Evolutionary conservation across 179 eudicot genomes (phyloP).

Genomic region (Pouteria campechiana): DNA sequence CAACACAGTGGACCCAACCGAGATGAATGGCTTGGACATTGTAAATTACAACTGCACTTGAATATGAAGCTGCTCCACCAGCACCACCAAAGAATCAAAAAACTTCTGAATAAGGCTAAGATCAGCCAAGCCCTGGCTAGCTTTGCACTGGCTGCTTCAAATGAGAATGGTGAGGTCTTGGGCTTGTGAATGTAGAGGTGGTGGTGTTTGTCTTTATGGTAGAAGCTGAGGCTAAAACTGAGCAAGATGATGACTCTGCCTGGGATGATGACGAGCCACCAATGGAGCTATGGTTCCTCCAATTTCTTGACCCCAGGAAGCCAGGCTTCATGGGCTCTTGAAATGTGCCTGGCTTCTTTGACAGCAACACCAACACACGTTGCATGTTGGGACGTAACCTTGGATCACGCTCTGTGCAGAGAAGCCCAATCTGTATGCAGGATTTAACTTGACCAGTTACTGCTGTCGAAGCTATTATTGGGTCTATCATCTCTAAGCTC

Average conservation of each 20-base stretch:
- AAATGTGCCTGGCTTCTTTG: slow-evolving; percentile 43
- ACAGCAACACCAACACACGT: slow-evolving; percentile 47
- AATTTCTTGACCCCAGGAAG: slow-evolving; percentile 31
- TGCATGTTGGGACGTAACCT: slow-evolving; percentile 59
- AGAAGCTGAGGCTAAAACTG: slow-evolving; percentile 13
- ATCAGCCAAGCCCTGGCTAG: too few species aligned
- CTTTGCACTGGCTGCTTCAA: too few species aligned
- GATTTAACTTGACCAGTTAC: slow-evolving; percentile 43
- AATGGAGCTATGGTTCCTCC: slow-evolving; percentile 19
- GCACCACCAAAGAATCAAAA: too few species aligned
- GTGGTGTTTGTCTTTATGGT: slow-evolving; percentile 22
- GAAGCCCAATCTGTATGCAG: slow-evolving; percentile 50
- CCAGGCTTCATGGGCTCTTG: slow-evolving; percentile 58
- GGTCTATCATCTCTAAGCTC: slow-evolving; percentile 57
- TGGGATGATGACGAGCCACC: slow-evolving; percentile 24
- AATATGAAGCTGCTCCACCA: too few species aligned
- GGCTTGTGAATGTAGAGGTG: slow-evolving; percentile 11
- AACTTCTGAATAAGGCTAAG: too few species aligned
- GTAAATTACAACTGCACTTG: too few species aligned
- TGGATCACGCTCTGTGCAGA: slow-evolving; percentile 73
- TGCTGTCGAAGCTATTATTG: slow-evolving; percentile 34
- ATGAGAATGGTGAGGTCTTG: too few species aligned
- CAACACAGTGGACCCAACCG: too few species aligned
- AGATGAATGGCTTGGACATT: too few species aligned
- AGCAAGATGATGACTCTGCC: slow-evolving; percentile 20